Evolutionary conservation across 176 grass and related monocot species (phyloP), one percentile per base, ranked within the genome.

Genomic region (Bromus sterilis): DNA sequence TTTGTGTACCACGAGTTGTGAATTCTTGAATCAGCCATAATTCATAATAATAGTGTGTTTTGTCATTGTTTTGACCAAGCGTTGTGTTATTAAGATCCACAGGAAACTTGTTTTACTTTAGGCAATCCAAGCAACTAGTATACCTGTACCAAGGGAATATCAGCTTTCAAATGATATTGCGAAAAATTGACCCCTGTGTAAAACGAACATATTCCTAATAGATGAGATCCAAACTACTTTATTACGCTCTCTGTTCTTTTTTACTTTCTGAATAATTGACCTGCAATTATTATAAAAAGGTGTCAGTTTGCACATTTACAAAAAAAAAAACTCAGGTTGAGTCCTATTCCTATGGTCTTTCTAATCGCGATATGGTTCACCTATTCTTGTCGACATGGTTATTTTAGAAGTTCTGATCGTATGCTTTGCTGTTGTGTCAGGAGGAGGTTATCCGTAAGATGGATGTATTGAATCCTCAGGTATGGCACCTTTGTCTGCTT

Each of bases 381-480:
- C 56, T 76, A 21, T 70, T 3, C 25, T 66, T 61, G 30, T 36
- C 1, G 31, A 4, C 49, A 71, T 79, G 28, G 51, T 29, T 58
- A 77, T 84, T 11, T 31, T 69, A 39, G 12, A 64, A 49, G 35
- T 76, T 73, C 40, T 91, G 40, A 80, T 32, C 4, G 0, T 9
- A 56, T 76, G 11, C 29, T 79, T 72, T 80, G 13, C 66, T 75
- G 51, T 85, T 72, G 14, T 86, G 56, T 29, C 87, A 98, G 95
- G 95, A 94, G 46, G 95, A 93, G 80, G 77, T 94, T 65, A 98
- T 98, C 82, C 65, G 60, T 26, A 71, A 76, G 67, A 94, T 98
- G 92, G 90, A 93, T 73, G 92, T 94, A 35, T 78, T 98, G 78
- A 98, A 98, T 83, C 95, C 92, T 72, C 92, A 93, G 92, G 95